These are phyloP conservation scores for Saprolegnia parasitica DNA, from an alignment of 352 stramenopile genomes.

Conservation along the genomic window DNA sequence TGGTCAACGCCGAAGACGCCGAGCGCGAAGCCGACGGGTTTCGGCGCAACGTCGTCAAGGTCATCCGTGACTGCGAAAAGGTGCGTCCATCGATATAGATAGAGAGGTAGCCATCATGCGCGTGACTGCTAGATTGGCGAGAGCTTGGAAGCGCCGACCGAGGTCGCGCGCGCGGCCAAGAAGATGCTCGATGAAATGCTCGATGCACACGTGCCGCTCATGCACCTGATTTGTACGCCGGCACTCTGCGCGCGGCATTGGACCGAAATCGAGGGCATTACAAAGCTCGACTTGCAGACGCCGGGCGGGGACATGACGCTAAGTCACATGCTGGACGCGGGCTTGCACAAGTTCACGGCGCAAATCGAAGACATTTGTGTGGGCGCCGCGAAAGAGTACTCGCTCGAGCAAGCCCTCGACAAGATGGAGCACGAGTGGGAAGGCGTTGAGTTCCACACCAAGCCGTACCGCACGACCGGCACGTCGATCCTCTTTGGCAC, in stretches of 20 bases:
- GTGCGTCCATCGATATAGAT: conserved; percentile 25
- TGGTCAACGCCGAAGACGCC: conserved; percentile 80
- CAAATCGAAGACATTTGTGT: conserved; percentile 92
- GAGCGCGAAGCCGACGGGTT: conserved; percentile 86
- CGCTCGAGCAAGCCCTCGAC: conserved; percentile 88
- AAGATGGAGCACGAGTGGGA: conserved; percentile 93
- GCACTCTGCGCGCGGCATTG: conserved; percentile 90
- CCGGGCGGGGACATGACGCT: conserved; percentile 90
- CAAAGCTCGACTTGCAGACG: conserved; percentile 80
- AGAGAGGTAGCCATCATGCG: not conserved
- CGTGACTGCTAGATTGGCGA: conserved; percentile 45
- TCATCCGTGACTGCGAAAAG: conserved; percentile 89
- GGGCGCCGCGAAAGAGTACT: conserved; percentile 92
- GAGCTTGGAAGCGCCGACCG: conserved; percentile 68
- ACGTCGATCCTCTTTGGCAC: conserved; percentile 86
- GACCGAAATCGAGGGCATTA: conserved; percentile 88
- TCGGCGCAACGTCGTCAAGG: conserved; percentile 79
- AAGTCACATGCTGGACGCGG: conserved; percentile 87
- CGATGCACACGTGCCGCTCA: conserved; percentile 87
- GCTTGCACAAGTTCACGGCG: conserved; percentile 73
- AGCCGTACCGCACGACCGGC: conserved; percentile 91
- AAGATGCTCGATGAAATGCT: conserved; percentile 82
- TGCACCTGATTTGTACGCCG: conserved; percentile 89
- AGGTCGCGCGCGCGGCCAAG: conserved; percentile 75
- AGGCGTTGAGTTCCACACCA: conserved; percentile 89